A percentile compares a stretch with the other conserved stretches of the same genome.
Conservation (phyloP, 2,329 filamentous ascomycete genomes). For the Aspergillus quadrilineatus region DNA sequence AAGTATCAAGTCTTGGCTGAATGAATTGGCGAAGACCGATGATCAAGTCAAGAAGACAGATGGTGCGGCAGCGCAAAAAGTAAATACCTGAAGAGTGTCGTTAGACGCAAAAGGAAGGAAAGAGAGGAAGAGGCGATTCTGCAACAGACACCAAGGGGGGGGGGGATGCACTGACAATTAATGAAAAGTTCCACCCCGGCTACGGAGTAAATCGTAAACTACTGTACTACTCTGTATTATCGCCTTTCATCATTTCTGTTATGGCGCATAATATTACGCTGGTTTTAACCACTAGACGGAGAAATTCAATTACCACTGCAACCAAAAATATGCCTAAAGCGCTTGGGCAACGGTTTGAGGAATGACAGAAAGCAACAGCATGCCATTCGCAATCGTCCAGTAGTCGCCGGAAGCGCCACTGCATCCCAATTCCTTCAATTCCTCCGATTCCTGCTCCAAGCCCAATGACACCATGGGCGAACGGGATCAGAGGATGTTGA, state of each 20-base stretch:
- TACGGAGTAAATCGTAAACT: background rate
- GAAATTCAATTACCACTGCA: slow-evolving; percentile 11
- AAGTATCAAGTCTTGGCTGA: background rate
- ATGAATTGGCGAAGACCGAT: background rate
- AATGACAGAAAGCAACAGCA: slow-evolving; percentile 19
- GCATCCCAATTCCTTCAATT: background rate
- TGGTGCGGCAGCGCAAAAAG: background rate
- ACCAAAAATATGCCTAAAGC: slow-evolving; percentile 11
- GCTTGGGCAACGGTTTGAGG: slow-evolving; percentile 12
- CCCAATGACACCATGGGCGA: background rate
- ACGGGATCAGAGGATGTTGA: background rate
- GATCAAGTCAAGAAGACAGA: background rate
- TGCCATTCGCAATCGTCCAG: slow-evolving; percentile 18
- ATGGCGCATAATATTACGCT: slow-evolving; percentile 3
- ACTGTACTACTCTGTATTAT: background rate
- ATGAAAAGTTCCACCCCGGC: slow-evolving; percentile 2
- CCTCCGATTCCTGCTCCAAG: too few species aligned
- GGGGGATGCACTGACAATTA: slow-evolving; percentile 13
- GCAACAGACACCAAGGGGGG: slow-evolving; percentile 10
- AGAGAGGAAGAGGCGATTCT: slow-evolving; percentile 11
- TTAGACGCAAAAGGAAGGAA: slow-evolving; percentile 7
- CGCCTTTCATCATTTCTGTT: background rate
- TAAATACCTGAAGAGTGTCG: background rate
- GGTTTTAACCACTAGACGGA: slow-evolving; percentile 1
- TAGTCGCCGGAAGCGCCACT: slow-evolving; percentile 15